Evolutionary conservation across 192 early-diverging fungal genomes (phyloP).

Genomic region (Gaertneriomyces sp.): DNA sequence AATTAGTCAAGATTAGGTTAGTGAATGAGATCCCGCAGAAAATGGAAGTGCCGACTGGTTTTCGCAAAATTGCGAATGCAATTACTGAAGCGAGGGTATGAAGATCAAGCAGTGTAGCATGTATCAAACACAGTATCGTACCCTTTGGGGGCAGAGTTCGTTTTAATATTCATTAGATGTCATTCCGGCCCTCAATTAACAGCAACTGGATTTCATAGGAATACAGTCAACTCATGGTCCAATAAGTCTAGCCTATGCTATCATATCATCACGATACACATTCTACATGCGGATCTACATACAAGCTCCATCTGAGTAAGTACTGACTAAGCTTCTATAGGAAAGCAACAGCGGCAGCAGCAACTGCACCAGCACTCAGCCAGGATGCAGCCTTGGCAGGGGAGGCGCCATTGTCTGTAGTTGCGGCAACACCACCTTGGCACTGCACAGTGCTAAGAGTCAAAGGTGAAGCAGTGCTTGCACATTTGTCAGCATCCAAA

Average conservation of each 20-base stretch:
- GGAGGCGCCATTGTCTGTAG: neutral
- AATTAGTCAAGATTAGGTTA: conserved; percentile 51
- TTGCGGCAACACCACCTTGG: neutral
- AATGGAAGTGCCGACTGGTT: conserved; percentile 8
- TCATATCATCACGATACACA: too few relatives aligned
- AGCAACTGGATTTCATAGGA: too few relatives aligned
- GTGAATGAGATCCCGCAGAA: conserved; percentile 44
- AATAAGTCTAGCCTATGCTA: too few relatives aligned
- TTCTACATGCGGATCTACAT: too few relatives aligned
- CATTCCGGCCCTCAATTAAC: too few relatives aligned
- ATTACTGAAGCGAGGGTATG: neutral
- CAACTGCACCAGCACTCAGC: neutral
- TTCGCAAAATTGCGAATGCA: conserved; percentile 18
- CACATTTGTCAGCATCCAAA: neutral
- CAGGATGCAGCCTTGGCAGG: neutral
- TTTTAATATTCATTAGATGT: too few relatives aligned
- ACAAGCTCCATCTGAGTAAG: too few relatives aligned
- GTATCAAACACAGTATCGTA: too few relatives aligned
- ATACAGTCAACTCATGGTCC: too few relatives aligned
- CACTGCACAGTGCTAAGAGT: neutral
- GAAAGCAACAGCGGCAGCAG: neutral
- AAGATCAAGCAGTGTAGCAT: neutral
- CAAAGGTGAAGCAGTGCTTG: neutral
- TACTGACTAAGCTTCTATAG: too few relatives aligned
- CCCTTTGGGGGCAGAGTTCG: too few relatives aligned